These are phyloP conservation scores for Metarhizium humberi DNA, from an alignment of 2,329 filamentous ascomycete species.

Conservation along the genomic window DNA sequence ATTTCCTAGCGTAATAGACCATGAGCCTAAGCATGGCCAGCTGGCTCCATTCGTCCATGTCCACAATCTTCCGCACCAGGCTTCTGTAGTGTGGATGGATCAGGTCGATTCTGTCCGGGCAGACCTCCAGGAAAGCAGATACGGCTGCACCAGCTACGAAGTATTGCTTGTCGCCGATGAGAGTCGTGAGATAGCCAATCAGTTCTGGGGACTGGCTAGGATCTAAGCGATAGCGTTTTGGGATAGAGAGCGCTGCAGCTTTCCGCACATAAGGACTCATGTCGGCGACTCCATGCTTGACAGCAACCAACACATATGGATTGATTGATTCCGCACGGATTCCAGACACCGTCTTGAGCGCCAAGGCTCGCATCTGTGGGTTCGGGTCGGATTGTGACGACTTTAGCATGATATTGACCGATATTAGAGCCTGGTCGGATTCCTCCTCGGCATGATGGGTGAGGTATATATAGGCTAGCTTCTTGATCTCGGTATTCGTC, in stretches of 20 bases:
- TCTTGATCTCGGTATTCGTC: constrained; percentile 89
- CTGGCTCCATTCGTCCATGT: constrained; percentile 99
- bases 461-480: constrained; percentile 97
- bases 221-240: constrained; percentile 90
- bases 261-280: constrained; percentile 93
- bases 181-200: constrained; percentile 65
- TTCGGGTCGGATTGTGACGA: constrained; percentile 90
- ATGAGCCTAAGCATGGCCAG: constrained; percentile 73
- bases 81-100: constrained; percentile 84
- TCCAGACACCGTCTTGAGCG: constrained; percentile 91
- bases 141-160: constrained; percentile 94
- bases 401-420: constrained; percentile 98
- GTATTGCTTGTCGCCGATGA: constrained; percentile 88
- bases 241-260: constrained; percentile 85
- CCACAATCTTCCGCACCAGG: constrained; percentile 81
- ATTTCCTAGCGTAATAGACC: constrained; percentile 75
- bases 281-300: constrained; percentile 86
- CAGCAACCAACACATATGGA: constrained; percentile 91
- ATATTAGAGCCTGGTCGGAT: constrained; percentile 87
- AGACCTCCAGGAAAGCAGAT: constrained; percentile 79
- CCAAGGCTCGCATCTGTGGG: constrained; percentile 82
- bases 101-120: constrained; percentile 77
- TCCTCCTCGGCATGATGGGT: constrained; percentile 94
- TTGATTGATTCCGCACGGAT: constrained; percentile 97
- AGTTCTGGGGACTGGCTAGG: constrained; percentile 77